Percentiles rank a stretch among this genome's conserved stretches.
phyloP scores from a whole-genome alignment of 805 yeast species.

The Yamadazyma takamatsuzukensis region DNA sequence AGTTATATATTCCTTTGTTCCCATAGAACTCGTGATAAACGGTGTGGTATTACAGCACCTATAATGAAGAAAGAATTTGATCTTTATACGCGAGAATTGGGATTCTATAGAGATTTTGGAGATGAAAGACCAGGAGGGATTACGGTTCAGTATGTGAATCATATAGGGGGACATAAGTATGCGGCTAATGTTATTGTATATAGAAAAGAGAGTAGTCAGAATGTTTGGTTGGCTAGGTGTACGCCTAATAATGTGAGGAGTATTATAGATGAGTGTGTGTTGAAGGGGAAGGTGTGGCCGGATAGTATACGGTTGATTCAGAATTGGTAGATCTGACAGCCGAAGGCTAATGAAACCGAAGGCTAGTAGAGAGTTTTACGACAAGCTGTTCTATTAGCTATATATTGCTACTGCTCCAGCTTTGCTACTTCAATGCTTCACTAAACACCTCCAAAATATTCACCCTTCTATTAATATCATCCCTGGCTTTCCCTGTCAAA shows the following conservation, averaged over 20 bases:
- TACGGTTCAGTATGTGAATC: constrained; percentile 67
- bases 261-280: constrained; percentile 71
- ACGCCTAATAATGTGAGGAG: constrained; percentile 72
- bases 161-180: constrained; percentile 94
- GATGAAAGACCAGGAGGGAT: constrained; percentile 78
- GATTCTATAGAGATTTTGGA: constrained; percentile 68
- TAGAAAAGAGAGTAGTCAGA: constrained; percentile 59
- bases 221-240: constrained; percentile 86
- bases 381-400: no score
- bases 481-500: constrained; percentile 41
- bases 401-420: no score
- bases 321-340: no score
- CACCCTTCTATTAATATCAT: constrained; percentile 47
- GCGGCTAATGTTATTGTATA: constrained; percentile 87
- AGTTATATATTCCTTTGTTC: constrained; percentile 77
- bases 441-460: constrained; percentile 41
- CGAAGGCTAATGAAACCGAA: constrained; percentile 45
- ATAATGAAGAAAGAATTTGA: constrained; percentile 79
- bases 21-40: constrained; percentile 84
- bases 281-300: constrained; percentile 68
- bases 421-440: no score
- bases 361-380: no score
- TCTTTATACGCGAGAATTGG: constrained; percentile 63
- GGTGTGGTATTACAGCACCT: constrained; percentile 94
- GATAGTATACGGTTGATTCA: constrained; percentile 60